Evolutionary conservation across 2,329 filamentous ascomycete species (phyloP).

Genomic region (Thelonectria rubi): DNA sequence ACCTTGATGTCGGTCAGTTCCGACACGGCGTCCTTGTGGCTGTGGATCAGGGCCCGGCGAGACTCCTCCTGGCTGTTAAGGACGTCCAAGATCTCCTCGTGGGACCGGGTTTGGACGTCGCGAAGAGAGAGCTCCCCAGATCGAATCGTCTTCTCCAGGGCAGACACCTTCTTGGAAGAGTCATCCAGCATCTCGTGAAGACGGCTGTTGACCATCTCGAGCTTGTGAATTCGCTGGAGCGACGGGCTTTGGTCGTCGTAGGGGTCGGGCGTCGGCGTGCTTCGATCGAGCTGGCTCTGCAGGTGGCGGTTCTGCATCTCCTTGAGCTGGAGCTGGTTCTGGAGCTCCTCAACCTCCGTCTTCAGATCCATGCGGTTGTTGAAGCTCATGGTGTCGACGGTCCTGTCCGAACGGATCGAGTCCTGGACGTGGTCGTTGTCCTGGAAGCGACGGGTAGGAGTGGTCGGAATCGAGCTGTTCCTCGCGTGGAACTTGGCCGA

Average conservation of each 20-base stretch:
- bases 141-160: conserved; percentile 85
- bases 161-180: conserved; percentile 89
- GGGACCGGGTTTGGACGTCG: conserved; percentile 90
- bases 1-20: conserved; percentile 89
- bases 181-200: conserved; percentile 96
- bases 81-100: conserved; percentile 92
- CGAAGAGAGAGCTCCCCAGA: conserved; percentile 88
- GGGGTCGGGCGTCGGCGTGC: conserved; percentile 69
- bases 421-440: conserved; percentile 70
- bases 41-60: conserved; percentile 79
- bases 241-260: conserved; percentile 84
- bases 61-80: conserved; percentile 94
- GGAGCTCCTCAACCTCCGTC: conserved; percentile 87
- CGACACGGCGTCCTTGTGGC: conserved; percentile 84
- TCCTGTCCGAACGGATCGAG: conserved; percentile 85
- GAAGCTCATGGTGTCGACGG: conserved; percentile 80
- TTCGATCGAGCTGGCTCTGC: conserved; percentile 83
- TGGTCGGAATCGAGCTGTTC: conserved; percentile 78
- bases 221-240: conserved; percentile 82
- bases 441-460: conserved; percentile 77
- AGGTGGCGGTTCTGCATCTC: conserved; percentile 97
- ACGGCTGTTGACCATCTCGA: conserved; percentile 90
- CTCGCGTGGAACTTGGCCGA: conserved; percentile 62
- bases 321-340: conserved; percentile 91
- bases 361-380: conserved; percentile 92